A percentile compares a stretch with the other conserved stretches of the same genome.
Evolutionary conservation across 371 early-diverging fungal species (phyloP).

Genomic region (Neoconidiobolus thromboides): DNA sequence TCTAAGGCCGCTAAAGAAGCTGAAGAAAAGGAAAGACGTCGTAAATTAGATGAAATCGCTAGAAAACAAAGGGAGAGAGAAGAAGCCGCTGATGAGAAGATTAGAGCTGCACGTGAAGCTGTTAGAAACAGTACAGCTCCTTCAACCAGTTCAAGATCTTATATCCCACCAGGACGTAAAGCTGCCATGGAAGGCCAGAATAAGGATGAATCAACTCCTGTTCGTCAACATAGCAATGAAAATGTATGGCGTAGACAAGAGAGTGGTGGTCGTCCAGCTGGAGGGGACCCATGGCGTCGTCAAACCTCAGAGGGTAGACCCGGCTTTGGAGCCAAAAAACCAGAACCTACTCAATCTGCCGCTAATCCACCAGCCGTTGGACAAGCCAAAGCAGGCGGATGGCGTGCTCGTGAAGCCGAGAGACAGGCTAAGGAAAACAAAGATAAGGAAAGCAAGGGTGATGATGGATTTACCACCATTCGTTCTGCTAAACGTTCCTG

Average conservation of each 20-base stretch:
- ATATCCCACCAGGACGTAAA: too few species aligned
- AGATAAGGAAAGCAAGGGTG: background rate
- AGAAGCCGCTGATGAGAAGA: constrained; percentile 5
- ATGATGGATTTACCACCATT: background rate
- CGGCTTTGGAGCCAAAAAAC: background rate
- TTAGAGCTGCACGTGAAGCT: background rate
- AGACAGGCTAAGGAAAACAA: background rate
- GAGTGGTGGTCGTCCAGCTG: too few species aligned
- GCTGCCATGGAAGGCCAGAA: too few species aligned
- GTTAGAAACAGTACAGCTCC: background rate
- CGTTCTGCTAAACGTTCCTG: too few species aligned
- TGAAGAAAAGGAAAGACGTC: constrained; percentile 6
- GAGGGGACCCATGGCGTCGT: too few species aligned
- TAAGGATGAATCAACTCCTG: too few species aligned
- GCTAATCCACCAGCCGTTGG: background rate
- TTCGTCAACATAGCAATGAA: too few species aligned
- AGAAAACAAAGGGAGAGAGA: constrained; percentile 6
- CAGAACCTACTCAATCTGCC: background rate
- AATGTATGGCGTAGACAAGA: too few species aligned
- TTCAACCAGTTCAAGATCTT: too few species aligned
- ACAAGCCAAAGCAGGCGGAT: background rate
- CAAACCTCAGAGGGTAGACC: too few species aligned
- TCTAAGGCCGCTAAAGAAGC: constrained; percentile 8
- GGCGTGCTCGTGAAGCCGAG: background rate
- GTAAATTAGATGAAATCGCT: constrained; percentile 10